Base-by-base conservation (phyloP, 805 yeast genomes). In the Metschnikowia shivogae region DNA sequence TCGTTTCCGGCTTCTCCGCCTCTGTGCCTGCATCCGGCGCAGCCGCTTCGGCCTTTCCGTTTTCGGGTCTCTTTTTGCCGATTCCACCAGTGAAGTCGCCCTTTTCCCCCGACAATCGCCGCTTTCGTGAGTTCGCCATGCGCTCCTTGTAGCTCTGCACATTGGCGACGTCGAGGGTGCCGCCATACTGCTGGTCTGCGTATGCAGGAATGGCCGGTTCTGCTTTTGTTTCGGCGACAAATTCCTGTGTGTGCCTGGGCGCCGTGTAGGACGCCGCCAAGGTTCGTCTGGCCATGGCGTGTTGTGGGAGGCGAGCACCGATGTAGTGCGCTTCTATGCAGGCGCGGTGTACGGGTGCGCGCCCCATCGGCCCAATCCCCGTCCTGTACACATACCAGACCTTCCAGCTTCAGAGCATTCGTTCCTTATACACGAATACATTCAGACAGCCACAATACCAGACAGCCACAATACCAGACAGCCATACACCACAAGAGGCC, bases 221-320 rank as follows among this genome's bases (percentile, higher is more conserved):
- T 17, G 60, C 36, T 17, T 57, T 56, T 6, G 47, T 40, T 10
- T 54, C 55, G 8, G 56, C 54, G 6, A 60, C 63, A 11, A 52
- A 53, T 36, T 61, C 64, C 7, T 67, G 47, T 32, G 59, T 64
- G 5, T 60, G 56, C 40, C 60, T 52, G 12, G 68, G 57, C 6
- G 62, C 64, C 44, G 65, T 65, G 50, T 72, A 74, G 17, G 65
- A 64, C 3, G 67, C 74, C 5, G 69, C 63, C 7, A 73, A 53
- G 27, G 56, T 54, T 53, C 54, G 51, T 50, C 44, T 42, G 8
- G 54, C 43, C 57, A 53, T 55, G 7, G 36, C 4, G n/a, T 10
- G 6, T 22, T 22, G 26, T 22, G 26, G 8, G 26, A 22, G 26
- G 26, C 26, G 26, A 22, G 26, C 26, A 3, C 8, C 26, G 26